These are phyloP conservation scores for Chlorokybus atmophyticus DNA, from an alignment of 139 green algal species.

Conservation along the genomic window DNA sequence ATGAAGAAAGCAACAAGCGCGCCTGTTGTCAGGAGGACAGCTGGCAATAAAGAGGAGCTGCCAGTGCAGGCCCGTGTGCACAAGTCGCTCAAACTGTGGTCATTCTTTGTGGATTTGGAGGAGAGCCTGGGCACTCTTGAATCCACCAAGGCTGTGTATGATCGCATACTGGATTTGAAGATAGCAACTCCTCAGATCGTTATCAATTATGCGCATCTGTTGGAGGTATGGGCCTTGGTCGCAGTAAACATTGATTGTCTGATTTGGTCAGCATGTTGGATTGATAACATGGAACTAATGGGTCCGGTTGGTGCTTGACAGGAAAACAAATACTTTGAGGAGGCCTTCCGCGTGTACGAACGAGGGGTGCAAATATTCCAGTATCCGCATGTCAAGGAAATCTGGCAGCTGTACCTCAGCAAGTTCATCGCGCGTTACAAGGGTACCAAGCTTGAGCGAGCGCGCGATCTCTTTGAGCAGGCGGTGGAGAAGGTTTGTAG, in stretches of 20 bases:
- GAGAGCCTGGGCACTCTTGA: constrained; percentile 84
- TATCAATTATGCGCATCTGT: constrained; percentile 82
- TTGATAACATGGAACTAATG: no score
- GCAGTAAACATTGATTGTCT: no score
- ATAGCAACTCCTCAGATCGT: constrained; percentile 93
- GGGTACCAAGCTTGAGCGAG: constrained; percentile 86
- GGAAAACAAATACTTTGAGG: constrained; percentile 88
- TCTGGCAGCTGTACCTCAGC: constrained; percentile 86
- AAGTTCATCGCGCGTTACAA: constrained; percentile 76
- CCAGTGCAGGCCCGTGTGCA: constrained; percentile 71
- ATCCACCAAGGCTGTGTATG: constrained; percentile 58
- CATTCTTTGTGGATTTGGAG: constrained; percentile 82
- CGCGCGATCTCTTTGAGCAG: constrained; percentile 88
- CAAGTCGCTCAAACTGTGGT: constrained; percentile 60
- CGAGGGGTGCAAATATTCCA: constrained; percentile 81
- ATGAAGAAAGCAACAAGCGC: constrained; percentile 49
- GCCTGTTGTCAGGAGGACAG: no score
- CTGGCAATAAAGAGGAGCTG: no score
- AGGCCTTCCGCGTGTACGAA: constrained; percentile 90
- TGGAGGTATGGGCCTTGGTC: constrained; percentile 44
- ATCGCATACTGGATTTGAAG: constrained; percentile 69
- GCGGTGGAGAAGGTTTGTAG: constrained; percentile 38
- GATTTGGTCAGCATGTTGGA: no score
- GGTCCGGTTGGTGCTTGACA: no score
- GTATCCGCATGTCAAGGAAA: constrained; percentile 85